phyloP scores from a whole-genome alignment of 768 basidiomycete genomes.

The Leccinum imitatum region DNA sequence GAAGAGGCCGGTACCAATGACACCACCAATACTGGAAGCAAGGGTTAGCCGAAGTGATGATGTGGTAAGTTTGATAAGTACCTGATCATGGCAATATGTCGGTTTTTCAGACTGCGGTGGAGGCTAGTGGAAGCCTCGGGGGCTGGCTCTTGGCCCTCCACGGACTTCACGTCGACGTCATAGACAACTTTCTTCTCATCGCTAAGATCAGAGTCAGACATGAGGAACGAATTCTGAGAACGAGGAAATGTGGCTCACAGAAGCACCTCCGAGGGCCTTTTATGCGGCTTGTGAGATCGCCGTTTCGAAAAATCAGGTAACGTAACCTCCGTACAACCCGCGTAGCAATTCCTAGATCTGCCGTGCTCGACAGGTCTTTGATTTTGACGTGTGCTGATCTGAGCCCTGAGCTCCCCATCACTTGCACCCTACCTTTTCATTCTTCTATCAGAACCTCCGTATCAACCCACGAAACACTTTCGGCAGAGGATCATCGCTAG shows the following conservation, averaged over 20 bases:
- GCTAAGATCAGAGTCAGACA: slow-evolving; percentile 5
- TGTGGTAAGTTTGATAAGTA: not conserved
- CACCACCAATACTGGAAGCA: slow-evolving; percentile 33
- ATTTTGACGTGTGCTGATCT: not conserved
- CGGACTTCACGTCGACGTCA: slow-evolving; percentile 2
- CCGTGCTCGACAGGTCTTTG: not conserved
- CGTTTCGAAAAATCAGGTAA: not conserved
- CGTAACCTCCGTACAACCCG: not conserved
- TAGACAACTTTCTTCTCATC: not conserved
- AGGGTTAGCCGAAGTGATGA: not conserved
- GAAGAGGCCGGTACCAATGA: slow-evolving; percentile 43
- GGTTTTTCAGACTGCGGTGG: slow-evolving; percentile 32
- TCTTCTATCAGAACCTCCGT: not conserved
- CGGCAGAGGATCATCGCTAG: not conserved
- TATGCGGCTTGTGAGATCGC: not conserved
- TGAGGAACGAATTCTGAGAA: slow-evolving; percentile 2
- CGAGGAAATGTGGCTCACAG: not conserved
- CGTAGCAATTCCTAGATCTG: not conserved
- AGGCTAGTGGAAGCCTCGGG: slow-evolving; percentile 10
- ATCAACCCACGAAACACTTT: not conserved
- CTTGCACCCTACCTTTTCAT: not conserved
- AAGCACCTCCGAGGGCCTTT: not conserved
- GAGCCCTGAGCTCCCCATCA: not conserved
- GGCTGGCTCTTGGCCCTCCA: slow-evolving; percentile 11
- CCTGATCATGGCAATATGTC: slow-evolving; percentile 39